Evolutionary conservation across 148 eudicot genomes (phyloP), one percentile per base, ranked within the genome.

Genomic region (Rhododendron simsii): DNA sequence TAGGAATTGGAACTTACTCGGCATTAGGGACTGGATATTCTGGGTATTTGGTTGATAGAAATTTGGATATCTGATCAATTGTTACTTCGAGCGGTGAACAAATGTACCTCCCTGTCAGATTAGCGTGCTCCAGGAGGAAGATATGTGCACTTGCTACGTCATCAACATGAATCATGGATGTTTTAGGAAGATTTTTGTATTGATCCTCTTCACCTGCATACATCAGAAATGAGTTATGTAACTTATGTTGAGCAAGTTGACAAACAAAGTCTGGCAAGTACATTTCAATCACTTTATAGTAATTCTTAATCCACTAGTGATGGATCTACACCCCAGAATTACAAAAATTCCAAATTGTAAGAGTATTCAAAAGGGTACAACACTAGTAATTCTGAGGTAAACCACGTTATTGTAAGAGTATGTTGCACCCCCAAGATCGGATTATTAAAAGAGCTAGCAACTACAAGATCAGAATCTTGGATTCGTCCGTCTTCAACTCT

Each of bases 141-240:
- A 92, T 88, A 35, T 91, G 90, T 39, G 93, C 94, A 33, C 88
- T 87, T 9, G 89, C 93, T 65, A 90, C 87, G 41, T 91, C 94
- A 82, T 92, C 92, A 20, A 82, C 71, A 53, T 93, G 93, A 48
- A 93, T 91, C 41, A 88, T 81, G 44, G 86, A 21, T 23, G 86
- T 79, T 37, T 41, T 86, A 0, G 51, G 12, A 84, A 83, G 76
- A 44, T 82, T 37, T 3, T 50, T 81, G 33, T 81, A 88, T 23
- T 21, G 39, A 16, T 81, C 83, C 57, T 79, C 84, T 23, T 81
- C 50, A 51, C 87, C 87, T 86, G 65, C 50, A 86, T n/a, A 20
- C 0, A 33, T 81, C 39, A 69, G 20, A 28, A 30, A 4, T 1
- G 4, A 69, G 18, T 69, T 13, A 69, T 69, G 14, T 1, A 13